Base-by-base conservation (phyloP, 2,329 filamentous ascomycete species). In the Trichoderma sp. region DNA sequence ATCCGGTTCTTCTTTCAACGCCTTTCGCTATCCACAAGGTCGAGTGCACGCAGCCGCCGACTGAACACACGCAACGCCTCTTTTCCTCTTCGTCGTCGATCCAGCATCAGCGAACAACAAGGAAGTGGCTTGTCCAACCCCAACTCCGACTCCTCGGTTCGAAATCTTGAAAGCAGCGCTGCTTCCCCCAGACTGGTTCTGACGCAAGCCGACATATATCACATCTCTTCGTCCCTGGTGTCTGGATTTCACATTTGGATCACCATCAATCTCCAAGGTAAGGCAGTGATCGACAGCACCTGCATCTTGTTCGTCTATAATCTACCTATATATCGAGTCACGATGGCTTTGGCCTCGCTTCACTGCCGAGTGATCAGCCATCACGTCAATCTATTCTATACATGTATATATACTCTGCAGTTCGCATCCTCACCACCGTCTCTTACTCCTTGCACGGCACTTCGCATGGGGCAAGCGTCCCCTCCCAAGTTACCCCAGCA, bases 61-160 rank as follows among this genome's bases (percentile, higher is more conserved):
- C 67, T 59, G 51, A 68, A 58, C 66, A 68, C 49, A 30, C 39
- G n/a, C 24, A 43, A 51, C 59, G 28, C 59, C 39, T 43, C 39
- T n/a, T 43, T 43, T 39, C 26, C 4, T 58, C 46, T 32, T 52
- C 59, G 59, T 59, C 21, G 60, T 21, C n/a, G 61, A 52, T 30
- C 8, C 34, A 32, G 46, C 37, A 58, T 26, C 66, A 39, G 30
- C 52, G 60, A 66, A 58, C 51, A 37, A 30, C 26, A 63, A 39
- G 46, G 56, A 51, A 21, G 28, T 71, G 74, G 72, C 73, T 37
- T 68, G 71, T 73, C 73, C 70, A 71, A 76, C 70, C 70, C 70
- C n/a, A 4, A 52, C 16, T 14, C 21, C 51, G 56, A 30, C 24
- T 18, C 18, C 24, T 16, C 52, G 39, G 18, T 37, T 24, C 24